These are phyloP conservation scores for Trypanosoma melophagium DNA, from an alignment of 208 protist species.

Conservation along the genomic window DNA sequence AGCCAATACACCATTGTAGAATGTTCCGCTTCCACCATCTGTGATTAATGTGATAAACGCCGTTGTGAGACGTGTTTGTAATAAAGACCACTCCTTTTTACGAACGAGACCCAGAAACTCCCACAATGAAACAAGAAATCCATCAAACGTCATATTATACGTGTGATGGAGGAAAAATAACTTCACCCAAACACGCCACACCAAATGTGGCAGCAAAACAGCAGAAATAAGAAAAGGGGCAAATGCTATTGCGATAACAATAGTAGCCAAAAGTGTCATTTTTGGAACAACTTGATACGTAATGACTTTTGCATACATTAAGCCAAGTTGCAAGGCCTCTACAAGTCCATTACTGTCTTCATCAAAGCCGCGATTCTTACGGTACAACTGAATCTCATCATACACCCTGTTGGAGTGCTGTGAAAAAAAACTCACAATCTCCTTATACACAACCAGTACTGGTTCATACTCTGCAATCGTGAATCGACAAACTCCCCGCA, in stretches of 20 bases:
- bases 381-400: conserved; percentile 14
- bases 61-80: conserved; percentile 22
- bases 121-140: conserved; percentile 26
- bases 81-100: conserved; percentile 31
- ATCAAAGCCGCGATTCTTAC: conserved; percentile 9
- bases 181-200: conserved; percentile 66
- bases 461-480: conserved; percentile 14
- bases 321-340: conserved; percentile 1
- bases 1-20: conserved; percentile 53
- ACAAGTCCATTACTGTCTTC: conserved; percentile 9
- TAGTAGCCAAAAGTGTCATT: conserved; percentile 22
- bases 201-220: conserved; percentile 35
- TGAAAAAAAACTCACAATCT: background rate
- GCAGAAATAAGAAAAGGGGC: conserved; percentile 39
- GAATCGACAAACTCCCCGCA: conserved; percentile 20
- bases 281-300: conserved; percentile 41
- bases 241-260: conserved; percentile 33
- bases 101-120: conserved; percentile 24
- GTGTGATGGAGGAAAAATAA: conserved; percentile 68
- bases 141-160: conserved; percentile 42
- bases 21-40: conserved; percentile 30
- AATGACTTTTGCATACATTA: conserved; percentile 1
- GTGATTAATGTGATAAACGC: conserved; percentile 34
- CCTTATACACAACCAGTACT: background rate
- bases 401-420: background rate